Percentiles rank a stretch among this genome's conserved stretches.
Evolutionary conservation across 371 early-diverging fungal genomes (phyloP).

Genomic region (Cokeromyces recurvatus): DNA sequence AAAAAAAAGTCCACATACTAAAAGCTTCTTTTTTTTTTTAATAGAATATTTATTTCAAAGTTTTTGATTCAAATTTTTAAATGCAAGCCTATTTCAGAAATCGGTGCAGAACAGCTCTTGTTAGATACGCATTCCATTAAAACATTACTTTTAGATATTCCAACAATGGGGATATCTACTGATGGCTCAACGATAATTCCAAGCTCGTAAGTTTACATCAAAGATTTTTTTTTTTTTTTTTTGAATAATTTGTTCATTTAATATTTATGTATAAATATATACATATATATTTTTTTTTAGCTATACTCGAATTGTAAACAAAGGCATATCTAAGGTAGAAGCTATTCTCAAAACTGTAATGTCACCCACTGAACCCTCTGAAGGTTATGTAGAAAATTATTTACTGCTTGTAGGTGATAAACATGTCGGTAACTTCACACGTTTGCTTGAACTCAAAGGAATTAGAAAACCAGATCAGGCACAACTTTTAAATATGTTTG

Average conservation of each 20-base stretch:
- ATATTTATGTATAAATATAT: no score
- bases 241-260: background rate
- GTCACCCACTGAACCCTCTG: conserved; percentile 79
- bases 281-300: no score
- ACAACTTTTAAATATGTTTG: conserved; percentile 51
- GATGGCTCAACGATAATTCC: conserved; percentile 50
- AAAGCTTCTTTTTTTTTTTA: conserved; percentile 4
- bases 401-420: conserved; percentile 77
- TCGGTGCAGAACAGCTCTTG: conserved; percentile 88
- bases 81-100: conserved; percentile 79
- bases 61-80: conserved; percentile 60
- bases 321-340: conserved; percentile 77
- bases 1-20: no score
- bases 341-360: conserved; percentile 86
- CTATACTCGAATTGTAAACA: conserved; percentile 76
- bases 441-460: conserved; percentile 82
- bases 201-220: conserved; percentile 44
- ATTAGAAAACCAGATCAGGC: conserved; percentile 54
- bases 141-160: conserved; percentile 68
- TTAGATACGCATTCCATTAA: conserved; percentile 91
- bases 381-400: conserved; percentile 83
- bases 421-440: conserved; percentile 61
- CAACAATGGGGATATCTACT: conserved; percentile 48
- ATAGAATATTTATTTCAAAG: conserved; percentile 59
- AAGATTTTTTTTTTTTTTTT: background rate